Base-by-base conservation (phyloP, 1,139 yeast species). In the Arxiozyma telluris region DNA sequence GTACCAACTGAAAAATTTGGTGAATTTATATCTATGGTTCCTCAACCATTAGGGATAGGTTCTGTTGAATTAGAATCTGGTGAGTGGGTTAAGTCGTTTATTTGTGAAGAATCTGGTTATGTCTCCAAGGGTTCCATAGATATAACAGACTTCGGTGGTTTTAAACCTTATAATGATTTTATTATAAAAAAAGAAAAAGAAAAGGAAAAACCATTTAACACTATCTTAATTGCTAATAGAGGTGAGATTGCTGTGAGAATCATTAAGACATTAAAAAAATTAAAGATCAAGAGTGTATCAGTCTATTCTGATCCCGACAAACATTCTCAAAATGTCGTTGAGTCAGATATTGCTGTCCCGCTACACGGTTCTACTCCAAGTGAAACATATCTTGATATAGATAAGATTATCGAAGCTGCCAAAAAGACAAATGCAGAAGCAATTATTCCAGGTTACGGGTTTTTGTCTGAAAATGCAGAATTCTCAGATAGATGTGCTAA, bases 221-320 rank as follows among this genome's bases (percentile, higher is more conserved):
- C 87, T 15, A 96, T 93, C 17, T 77, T 93, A 57, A 95, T 93
- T 54, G 98, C 98, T 42, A 93, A 93, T 74, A 82, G 98, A 73
- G 98, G 98, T 68, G 98, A 93, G 73, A 93, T 93, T 65, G 97
- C 98, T 3, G 97, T 90, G 41, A 78, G 98, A 68, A 87, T 93
- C 61, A 88, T 91, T 66, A 85, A 81, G 67, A 91, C 98, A 9
- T 76, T 91, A 66, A 88, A 87, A 70, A 84, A 84, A 68, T 71
- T 91, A 63, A 82, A 83, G 3, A 87, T 93, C 61, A 80, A 77
- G 62, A 75, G 96, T 0, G 84, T 93, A 60, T 94, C 98, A 2
- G 85, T 93, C 50, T 93, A 87, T 71, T 87, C 97, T 12, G 95
- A 89, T 64, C 86, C 90, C 6, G 98, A 93, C 68, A 80, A 86